Base-by-base conservation (phyloP, 1,284 basidiomycete genomes). In the Mycosarcoma mackinlayi region DNA sequence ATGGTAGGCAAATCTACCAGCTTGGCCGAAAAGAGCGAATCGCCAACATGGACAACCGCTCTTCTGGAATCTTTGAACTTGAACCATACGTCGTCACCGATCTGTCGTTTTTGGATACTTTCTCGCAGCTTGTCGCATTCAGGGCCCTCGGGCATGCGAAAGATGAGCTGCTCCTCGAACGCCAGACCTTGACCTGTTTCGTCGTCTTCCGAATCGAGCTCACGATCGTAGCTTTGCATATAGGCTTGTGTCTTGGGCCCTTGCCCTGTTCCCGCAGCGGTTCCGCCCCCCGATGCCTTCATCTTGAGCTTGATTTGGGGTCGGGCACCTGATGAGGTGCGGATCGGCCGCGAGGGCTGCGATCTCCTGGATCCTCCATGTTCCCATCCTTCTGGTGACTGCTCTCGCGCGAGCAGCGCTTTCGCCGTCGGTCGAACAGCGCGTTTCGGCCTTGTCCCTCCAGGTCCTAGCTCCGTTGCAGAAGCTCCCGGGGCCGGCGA, bases 11-110 rank as follows among this genome's bases (percentile, higher is more conserved):
- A 85, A 83, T 99, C 96, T 56, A 98, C 96, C 9, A 99, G 88
- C 84, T 98, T 98, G 21, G 96, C 89, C 19, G 91, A 88, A 80
- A 94, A 97, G 1, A 89, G 86, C 50, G 87, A 89, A 67, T 89
- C 89, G 19, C 91, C 91, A 27, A 95, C 87, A 82, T 94, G 92
- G 82, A 99, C 94, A 24, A 91, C 87, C 3, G 92, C 96, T 74
- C 96, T 85, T 45, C 96, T 88, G 49, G 94, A 92, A 83, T 99
- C 95, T 85, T 98, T 94, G 84, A 99, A 98, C 85, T 96, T 98
- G 87, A 99, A 94, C 91, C 75, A 97, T 10, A 98, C 88, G 75
- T 96, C 93, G 73, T 91, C 84, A 27, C 93, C 86, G 74, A 93
- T 91, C 65, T 93, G 74, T 2, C 83, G 88, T 42, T 89, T 86